A percentile compares a stretch with the other conserved stretches of the same genome.
Conservation (phyloP, 1,284 basidiomycete species). For the Pterula multifida region DNA sequence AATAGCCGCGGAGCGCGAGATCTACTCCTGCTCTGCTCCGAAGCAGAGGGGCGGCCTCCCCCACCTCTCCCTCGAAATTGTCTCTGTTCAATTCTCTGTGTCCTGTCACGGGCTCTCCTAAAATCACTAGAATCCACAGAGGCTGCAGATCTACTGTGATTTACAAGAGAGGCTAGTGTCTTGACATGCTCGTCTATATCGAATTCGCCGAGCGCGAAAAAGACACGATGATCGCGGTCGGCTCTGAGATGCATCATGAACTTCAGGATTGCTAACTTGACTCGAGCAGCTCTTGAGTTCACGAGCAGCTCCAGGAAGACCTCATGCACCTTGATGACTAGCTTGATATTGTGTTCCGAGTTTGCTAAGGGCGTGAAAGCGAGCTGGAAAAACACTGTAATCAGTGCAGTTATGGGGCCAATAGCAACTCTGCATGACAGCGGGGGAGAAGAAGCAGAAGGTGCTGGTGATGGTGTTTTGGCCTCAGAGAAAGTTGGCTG, state of each 20-base stretch:
- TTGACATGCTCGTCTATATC: slow-evolving; percentile 43
- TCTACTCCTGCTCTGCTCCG: slow-evolving; percentile 53
- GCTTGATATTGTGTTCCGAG: slow-evolving; percentile 27
- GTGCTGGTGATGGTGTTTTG: slow-evolving; percentile 7
- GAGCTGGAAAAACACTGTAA: slow-evolving; percentile 57
- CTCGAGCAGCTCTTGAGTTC: slow-evolving; percentile 39
- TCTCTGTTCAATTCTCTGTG: slow-evolving; percentile 13
- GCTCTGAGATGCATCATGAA: slow-evolving; percentile 86
- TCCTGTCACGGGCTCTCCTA: slow-evolving; percentile 9
- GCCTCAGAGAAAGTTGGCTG: slow-evolving; percentile 7
- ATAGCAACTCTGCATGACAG: slow-evolving; percentile 29
- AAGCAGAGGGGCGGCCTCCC: slow-evolving; percentile 29
- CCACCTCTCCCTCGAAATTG: slow-evolving; percentile 25
- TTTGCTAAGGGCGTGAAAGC: slow-evolving; percentile 52
- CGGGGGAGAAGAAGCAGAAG: slow-evolving; percentile 10
- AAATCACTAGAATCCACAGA: slow-evolving; percentile 8
- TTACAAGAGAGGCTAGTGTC: slow-evolving; percentile 43
- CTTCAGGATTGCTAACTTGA: slow-evolving; percentile 69
- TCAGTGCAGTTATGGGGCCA: slow-evolving; percentile 50
- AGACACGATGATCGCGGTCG: slow-evolving; percentile 85
- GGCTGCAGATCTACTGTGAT: slow-evolving; percentile 22
- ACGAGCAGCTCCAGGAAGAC: slow-evolving; percentile 30
- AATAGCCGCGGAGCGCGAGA: slow-evolving; percentile 38
- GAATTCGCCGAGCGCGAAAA: slow-evolving; percentile 40
- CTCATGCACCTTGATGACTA: slow-evolving; percentile 41